Evolutionary conservation across 73 alveolate species (phyloP), one percentile per base, ranked within the genome.

Genomic region (Paramecium biaurelia): DNA sequence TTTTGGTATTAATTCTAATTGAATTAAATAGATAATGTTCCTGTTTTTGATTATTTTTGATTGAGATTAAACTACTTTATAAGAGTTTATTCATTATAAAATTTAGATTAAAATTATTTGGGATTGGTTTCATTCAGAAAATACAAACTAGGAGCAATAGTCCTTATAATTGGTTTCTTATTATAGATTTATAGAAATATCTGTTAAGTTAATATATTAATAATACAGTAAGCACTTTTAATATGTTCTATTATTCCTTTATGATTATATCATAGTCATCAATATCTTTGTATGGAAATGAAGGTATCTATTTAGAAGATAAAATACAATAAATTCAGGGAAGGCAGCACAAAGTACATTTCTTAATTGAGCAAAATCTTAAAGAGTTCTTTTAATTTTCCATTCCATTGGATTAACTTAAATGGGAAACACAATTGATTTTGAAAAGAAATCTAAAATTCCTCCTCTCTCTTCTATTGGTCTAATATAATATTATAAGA

Each of bases 381-480:
- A 38, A 10, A 72, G 58, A 21, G 86, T 72, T 38, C 86, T 72
- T 20, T 72, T 72, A 4, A 72, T 42, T 10, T 72, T 72, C 86
- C 86, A 72, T 72, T 72, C 47, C 86, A 72, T 72, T 32, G 86
- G 86, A 3, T 30, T 28, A 5, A 72, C 58, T 72, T 30, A 20
- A 11, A 72, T 72, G 18, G 86, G 86, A 42, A 72, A 72, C 14
- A 72, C 86, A 14, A 72, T 72, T 2, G 59, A 15, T 37, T 72
- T 72, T 34, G 14, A 35, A 18, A 35, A 72, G 15, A 72, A 72
- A 8, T 38, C 58, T 35, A 72, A 20, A 11, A 72, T 35, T 34
- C 86, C 86, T 15, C 86, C 86, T 37, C 86, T 72, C n/a, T 72
- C 86, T 72, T 72, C 86, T 15, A 72, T 42, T 11, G 86, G 86